Base-by-base conservation (phyloP, 768 basidiomycete genomes). In the Neoboletus subvelutipes region DNA sequence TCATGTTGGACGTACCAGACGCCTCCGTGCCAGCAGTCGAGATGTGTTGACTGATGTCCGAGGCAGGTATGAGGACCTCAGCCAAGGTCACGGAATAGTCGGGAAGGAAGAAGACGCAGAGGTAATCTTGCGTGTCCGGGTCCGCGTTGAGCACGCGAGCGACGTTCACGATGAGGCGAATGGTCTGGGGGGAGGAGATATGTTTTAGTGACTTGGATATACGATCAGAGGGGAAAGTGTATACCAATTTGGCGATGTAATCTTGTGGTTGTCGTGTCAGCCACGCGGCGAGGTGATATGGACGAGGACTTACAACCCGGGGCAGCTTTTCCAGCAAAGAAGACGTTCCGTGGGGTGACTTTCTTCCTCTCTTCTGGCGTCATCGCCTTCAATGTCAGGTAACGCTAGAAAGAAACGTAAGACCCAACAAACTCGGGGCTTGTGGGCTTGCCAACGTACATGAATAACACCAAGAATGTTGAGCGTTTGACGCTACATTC, bases 261-360 rank as follows among this genome's bases (percentile, higher is more conserved):
- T 95, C 90, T 90, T 45, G 17, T 11, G 39, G 17, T 43, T 12
- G 18, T 51, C 13, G 13, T 18, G 40, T 71, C 53, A 57, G 58
- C 11, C 5, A 24, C 49, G 20, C 12, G 50, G 29, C 18, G 20
- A 40, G 22, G n/a, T 20, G 13, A 15, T n/a, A 40, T 28, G 36
- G 31, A 20, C 18, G 15, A 28, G 20, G 8, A 76, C 86, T 67
- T 68, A 89, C 88, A 93, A 56, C 86, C 95, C 39, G 96, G 96
- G 0, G 96, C 96, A 52, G 96, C 94, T 72, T 98, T 98, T 60
- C 97, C 96, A 33, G 93, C 96, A 61, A 99, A 98, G 79, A 99
- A 90, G n/a, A 93, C 88, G 20, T 93, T 94, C 51, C 86, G 83
- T n/a, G 85, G 89, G 63, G 83, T 85, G 61, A 88, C 82, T 70